phyloP scores from a whole-genome alignment of 495 filamentous ascomycete species.

The Hyaloscypha variabilis region DNA sequence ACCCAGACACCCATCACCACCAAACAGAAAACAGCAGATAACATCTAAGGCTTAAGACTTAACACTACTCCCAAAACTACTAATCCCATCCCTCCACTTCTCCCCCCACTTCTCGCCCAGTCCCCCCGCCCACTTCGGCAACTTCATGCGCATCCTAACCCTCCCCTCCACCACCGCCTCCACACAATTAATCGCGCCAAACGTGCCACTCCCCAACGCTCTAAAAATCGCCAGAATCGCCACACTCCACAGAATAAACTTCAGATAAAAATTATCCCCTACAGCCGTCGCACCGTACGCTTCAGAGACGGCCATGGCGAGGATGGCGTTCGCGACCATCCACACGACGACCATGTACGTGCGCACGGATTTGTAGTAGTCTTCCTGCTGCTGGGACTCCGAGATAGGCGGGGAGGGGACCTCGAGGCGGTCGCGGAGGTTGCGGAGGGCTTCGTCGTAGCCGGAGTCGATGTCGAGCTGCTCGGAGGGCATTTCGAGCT shows the following conservation, averaged over 20 bases:
- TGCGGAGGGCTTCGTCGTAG: slow-evolving; percentile 96
- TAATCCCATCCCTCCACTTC: slow-evolving; percentile 40
- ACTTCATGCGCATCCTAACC: slow-evolving; percentile 61
- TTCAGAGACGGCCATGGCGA: slow-evolving; percentile 94
- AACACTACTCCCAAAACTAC: slow-evolving; percentile 41
- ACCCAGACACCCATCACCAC: no score
- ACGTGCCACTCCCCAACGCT: slow-evolving; percentile 78
- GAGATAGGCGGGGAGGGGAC: slow-evolving; percentile 62
- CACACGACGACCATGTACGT: slow-evolving; percentile 99
- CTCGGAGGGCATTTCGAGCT: slow-evolving; percentile 95
- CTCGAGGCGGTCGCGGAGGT: slow-evolving; percentile 90
- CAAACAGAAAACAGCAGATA: neutral
- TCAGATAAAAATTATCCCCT: slow-evolving; percentile 84
- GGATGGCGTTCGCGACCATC: slow-evolving; percentile 89
- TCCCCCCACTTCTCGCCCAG: slow-evolving; percentile 40
- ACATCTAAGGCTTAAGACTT: slow-evolving; percentile 16
- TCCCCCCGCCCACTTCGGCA: slow-evolving; percentile 51
- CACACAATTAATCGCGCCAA: slow-evolving; percentile 78
- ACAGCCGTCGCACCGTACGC: slow-evolving; percentile 72
- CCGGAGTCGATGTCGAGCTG: slow-evolving; percentile 98
- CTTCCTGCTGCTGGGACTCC: slow-evolving; percentile 89
- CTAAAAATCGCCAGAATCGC: slow-evolving; percentile 84
- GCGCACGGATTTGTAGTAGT: slow-evolving; percentile 96
- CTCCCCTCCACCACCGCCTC: slow-evolving; percentile 85
- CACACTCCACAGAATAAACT: slow-evolving; percentile 91